Base-by-base conservation (phyloP, 2,329 filamentous ascomycete genomes). In the Herpotrichia juniperi region DNA sequence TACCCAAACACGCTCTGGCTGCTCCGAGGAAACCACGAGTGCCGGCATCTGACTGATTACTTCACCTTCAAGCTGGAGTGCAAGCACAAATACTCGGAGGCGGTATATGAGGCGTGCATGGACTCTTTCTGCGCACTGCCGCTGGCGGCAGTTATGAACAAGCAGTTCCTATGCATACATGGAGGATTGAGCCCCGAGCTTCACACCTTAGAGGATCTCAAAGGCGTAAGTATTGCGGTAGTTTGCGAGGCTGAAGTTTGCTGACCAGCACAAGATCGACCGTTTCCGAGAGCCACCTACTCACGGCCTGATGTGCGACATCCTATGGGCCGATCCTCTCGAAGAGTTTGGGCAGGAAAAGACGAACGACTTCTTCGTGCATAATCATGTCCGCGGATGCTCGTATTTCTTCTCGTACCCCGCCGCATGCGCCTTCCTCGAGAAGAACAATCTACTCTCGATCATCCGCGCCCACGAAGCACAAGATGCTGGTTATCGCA, bases 11-110 rank as follows among this genome's bases (percentile, higher is more conserved):
- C 91, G 17, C 86, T 99, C 51, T 99, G 94, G 94, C 83, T 99
- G 64, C 85, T 99, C 63, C 90, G 94, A 68, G 94, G 94, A 63
- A 99, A 99, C 78, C 94, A 99, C 79, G 94, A 99, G 79, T 99
- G 94, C 77, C 89, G 94, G 69, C 94, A 99, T 80, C 84, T 99
- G 83, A 99, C 94, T 51, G 94, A 99, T 74, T 99, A 99, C 83
- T 99, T 99, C 79, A 99, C 94, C 56, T 99, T 99, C 83, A 97
- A 99, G 83, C 87, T 99, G 52, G 94, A 99, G 77, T 99, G 94
- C 83, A 97, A 96, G 81, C 94, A 99, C 85, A 99, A 99, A 77
- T 99, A 99, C 79, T 96, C 91, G 28, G 94, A 97, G 79, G 85
- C 85, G 59, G 85, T 99, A 54, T 99, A 99, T 74, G 93, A 99